Percentiles rank a stretch among this genome's conserved stretches.
phyloP scores from a whole-genome alignment of 2,329 filamentous ascomycete species.

The Aspergillus novofumigatus region DNA sequence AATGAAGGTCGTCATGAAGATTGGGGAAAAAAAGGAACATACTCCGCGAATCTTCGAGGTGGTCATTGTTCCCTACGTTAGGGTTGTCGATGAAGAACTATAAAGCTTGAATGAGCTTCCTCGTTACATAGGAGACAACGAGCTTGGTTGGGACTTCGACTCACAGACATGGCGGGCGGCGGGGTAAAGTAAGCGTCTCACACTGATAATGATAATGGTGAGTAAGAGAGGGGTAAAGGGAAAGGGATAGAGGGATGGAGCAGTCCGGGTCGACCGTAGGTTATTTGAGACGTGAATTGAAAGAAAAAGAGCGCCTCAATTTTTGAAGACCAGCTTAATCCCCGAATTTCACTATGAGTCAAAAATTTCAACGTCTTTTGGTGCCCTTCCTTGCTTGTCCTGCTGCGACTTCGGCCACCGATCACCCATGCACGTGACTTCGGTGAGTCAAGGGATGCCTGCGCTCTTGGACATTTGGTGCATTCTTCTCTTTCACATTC shows the following conservation, averaged over 20 bases:
- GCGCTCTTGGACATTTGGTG: not conserved
- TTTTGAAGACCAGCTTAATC: not conserved
- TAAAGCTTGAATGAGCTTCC: conserved; percentile 5
- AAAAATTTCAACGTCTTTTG: not conserved
- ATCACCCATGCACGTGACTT: conserved; percentile 22
- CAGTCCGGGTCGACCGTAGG: not conserved
- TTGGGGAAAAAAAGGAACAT: conserved; percentile 32
- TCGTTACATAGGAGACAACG: not conserved
- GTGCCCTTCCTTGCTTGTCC: not conserved
- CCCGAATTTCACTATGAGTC: not conserved
- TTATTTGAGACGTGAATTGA: not conserved
- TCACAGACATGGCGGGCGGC: conserved; percentile 31
- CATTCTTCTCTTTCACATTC: not conserved
- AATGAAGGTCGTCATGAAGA: not conserved
- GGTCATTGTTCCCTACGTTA: conserved; percentile 68
- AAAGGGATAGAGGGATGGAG: not conserved
- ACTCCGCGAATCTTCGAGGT: conserved; percentile 82
- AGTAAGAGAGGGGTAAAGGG: not conserved
- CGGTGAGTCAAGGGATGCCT: conserved; percentile 16
- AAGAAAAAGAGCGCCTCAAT: not conserved
- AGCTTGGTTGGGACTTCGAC: conserved; percentile 13
- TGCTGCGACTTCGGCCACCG: not conserved
- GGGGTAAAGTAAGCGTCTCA: conserved; percentile 13
- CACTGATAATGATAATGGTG: not conserved
- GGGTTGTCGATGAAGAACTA: conserved; percentile 76